A percentile compares a stretch with the other conserved stretches of the same genome.
phyloP scores from a whole-genome alignment of 2,329 filamentous ascomycete species.

The Ophiostoma montium region DNA sequence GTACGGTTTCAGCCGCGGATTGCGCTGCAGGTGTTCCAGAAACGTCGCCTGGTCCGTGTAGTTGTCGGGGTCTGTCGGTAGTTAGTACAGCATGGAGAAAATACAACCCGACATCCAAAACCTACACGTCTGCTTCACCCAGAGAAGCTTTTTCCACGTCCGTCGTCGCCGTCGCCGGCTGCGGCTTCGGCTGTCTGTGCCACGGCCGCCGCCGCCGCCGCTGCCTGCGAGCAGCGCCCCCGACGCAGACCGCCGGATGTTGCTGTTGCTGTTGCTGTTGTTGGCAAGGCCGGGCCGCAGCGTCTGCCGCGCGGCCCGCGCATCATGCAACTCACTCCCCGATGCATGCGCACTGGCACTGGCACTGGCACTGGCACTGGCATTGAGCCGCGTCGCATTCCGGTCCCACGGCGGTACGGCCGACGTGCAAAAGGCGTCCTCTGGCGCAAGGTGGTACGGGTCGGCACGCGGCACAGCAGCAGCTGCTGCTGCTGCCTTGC shows the following conservation, averaged over 20 bases:
- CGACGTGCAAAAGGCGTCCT: constrained; percentile 59
- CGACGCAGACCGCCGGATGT: constrained; percentile 2
- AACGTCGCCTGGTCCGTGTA: constrained; percentile 97
- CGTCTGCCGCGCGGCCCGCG: not conserved
- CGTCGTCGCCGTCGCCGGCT: constrained; percentile 52
- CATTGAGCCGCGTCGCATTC: constrained; percentile 10
- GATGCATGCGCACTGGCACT: not conserved
- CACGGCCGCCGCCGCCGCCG: too few species aligned
- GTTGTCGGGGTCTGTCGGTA: constrained; percentile 66
- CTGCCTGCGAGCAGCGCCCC: constrained; percentile 14
- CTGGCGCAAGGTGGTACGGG: constrained; percentile 61
- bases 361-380: not conserved
- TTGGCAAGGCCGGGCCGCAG: constrained; percentile 6
- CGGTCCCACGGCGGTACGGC: constrained; percentile 44
- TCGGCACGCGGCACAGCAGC: constrained; percentile 27
- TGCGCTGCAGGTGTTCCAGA: constrained; percentile 86
- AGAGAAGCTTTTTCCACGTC: constrained; percentile 89
- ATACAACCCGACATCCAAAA: too few species aligned
- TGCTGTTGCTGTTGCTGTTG: constrained; percentile 19
- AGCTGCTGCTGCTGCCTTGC: constrained; percentile 7
- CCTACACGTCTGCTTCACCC: constrained; percentile 91
- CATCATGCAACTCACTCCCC: constrained; percentile 4
- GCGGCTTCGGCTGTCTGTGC: constrained; percentile 43
- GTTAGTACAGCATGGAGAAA: not conserved
- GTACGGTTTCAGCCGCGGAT: constrained; percentile 84